Percentiles rank a stretch among this genome's conserved stretches.
phyloP scores from a whole-genome alignment of 2,329 filamentous ascomycete genomes.

The Aspergillus brasiliensis region DNA sequence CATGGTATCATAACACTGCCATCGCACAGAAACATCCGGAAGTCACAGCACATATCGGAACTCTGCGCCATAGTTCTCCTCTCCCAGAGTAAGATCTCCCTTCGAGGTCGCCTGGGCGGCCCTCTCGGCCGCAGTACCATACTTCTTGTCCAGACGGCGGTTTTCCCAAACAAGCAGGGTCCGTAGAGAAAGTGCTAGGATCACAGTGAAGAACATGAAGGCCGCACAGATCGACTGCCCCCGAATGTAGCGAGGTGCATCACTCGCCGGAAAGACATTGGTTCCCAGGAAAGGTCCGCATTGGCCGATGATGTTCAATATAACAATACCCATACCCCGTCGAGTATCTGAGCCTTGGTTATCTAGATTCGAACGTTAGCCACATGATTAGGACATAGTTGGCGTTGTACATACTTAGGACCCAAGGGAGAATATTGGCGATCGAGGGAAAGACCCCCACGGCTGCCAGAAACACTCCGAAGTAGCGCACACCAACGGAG shows the following conservation, averaged over 20 bases:
- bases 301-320: slow-evolving; percentile 70
- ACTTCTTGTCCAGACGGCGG: slow-evolving; percentile 56
- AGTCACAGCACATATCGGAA: slow-evolving; percentile 41
- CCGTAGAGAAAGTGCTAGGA: slow-evolving; percentile 57
- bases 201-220: slow-evolving; percentile 62
- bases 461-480: slow-evolving; percentile 58
- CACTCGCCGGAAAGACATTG: slow-evolving; percentile 59
- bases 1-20: neutral
- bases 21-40: neutral
- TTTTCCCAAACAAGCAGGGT: slow-evolving; percentile 63
- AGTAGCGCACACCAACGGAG: slow-evolving; percentile 54
- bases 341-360: slow-evolving; percentile 71
- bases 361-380: slow-evolving; percentile 42
- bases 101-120: slow-evolving; percentile 13
- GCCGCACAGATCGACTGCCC: slow-evolving; percentile 63
- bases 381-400: neutral
- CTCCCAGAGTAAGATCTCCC: slow-evolving; percentile 26
- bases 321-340: slow-evolving; percentile 65
- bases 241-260: slow-evolving; percentile 53
- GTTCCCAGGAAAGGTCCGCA: slow-evolving; percentile 66
- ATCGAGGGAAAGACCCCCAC: slow-evolving; percentile 68
- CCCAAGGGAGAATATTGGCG: slow-evolving; percentile 71
- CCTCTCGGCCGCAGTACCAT: slow-evolving; percentile 35
- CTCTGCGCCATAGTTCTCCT: slow-evolving; percentile 44
- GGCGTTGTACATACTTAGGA: slow-evolving; percentile 49